Evolutionary conservation across 2,329 filamentous ascomycete species (phyloP).

Genomic region (Penicillium oxalicum): DNA sequence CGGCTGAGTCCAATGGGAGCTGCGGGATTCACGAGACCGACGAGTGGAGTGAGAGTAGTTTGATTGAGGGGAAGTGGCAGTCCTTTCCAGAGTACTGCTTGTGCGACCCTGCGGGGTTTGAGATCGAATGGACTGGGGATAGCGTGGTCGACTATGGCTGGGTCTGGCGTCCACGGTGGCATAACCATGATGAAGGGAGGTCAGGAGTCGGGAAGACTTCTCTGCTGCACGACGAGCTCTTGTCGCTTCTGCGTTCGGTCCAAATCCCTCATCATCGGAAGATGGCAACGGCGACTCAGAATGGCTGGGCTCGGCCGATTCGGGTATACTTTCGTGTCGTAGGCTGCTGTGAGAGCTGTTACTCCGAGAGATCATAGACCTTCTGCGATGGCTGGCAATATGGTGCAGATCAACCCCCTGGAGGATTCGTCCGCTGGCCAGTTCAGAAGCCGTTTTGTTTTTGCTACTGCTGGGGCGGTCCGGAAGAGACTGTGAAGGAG

Average conservation of each 20-base stretch:
- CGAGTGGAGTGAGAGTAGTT: constrained; percentile 20
- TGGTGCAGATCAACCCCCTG: constrained; percentile 11
- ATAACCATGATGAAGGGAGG: constrained; percentile 8
- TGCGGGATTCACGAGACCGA: constrained; percentile 17
- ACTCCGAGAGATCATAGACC: constrained; percentile 17
- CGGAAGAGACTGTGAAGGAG: constrained; percentile 5
- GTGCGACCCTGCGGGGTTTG: constrained; percentile 22
- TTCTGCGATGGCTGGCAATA: constrained; percentile 8
- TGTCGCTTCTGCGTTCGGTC: constrained; percentile 8
- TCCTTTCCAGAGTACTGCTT: constrained; percentile 19
- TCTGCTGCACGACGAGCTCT: constrained; percentile 10
- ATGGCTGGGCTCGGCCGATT: constrained; percentile 13
- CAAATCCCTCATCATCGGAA: constrained; percentile 36
- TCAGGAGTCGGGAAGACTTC: constrained; percentile 7
- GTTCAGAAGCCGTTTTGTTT: constrained; percentile 15
- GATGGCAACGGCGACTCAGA: constrained; percentile 34
- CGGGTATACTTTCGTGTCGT: constrained; percentile 16
- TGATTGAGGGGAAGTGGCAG: constrained; percentile 19
- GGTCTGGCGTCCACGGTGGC: constrained; percentile 10
- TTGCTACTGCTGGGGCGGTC: constrained; percentile 6
- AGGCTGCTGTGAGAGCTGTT: constrained; percentile 22
- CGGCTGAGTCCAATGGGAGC: constrained; percentile 11
- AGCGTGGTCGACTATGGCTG: constrained; percentile 7
- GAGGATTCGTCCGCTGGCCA: neutral
- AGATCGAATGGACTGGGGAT: constrained; percentile 11